phyloP scores from a whole-genome alignment of 1,284 basidiomycete genomes.

The Amylostereum chailletii region DNA sequence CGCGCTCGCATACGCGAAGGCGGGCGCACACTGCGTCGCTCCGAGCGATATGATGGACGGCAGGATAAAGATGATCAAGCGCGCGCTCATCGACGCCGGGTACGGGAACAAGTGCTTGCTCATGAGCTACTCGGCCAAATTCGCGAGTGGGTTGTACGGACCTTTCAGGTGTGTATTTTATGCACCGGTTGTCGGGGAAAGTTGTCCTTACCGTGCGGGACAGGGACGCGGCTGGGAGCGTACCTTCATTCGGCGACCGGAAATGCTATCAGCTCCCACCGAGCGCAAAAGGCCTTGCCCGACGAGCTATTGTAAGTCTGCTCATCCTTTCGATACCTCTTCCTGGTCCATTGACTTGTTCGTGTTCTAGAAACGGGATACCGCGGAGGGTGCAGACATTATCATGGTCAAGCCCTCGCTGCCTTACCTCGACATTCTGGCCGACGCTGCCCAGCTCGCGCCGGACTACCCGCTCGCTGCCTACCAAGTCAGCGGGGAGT shows the following conservation, averaged over 20 bases:
- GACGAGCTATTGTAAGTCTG: constrained; percentile 79
- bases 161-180: constrained; percentile 74
- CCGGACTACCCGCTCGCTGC: constrained; percentile 87
- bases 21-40: constrained; percentile 96
- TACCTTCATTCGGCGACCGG: constrained; percentile 89
- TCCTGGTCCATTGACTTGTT: neutral
- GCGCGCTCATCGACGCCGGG: constrained; percentile 73
- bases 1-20: constrained; percentile 86
- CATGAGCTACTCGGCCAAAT: constrained; percentile 99
- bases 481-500: constrained; percentile 97
- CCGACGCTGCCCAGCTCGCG: constrained; percentile 78
- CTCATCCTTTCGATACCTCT: neutral
- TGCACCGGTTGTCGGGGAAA: neutral
- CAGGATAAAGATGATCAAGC: constrained; percentile 85
- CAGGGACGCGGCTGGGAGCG: constrained; percentile 93
- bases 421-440: constrained; percentile 94
- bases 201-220: neutral
- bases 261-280: constrained; percentile 98
- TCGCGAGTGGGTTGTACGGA: constrained; percentile 93
- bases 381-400: constrained; percentile 93
- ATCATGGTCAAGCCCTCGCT: constrained; percentile 98
- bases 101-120: constrained; percentile 83
- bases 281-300: constrained; percentile 81
- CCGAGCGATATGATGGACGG: constrained; percentile 99
- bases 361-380: constrained; percentile 69